These are phyloP conservation scores for Oryza glumipatula DNA, from an alignment of 176 grass and related monocot genomes.

Conservation along the genomic window DNA sequence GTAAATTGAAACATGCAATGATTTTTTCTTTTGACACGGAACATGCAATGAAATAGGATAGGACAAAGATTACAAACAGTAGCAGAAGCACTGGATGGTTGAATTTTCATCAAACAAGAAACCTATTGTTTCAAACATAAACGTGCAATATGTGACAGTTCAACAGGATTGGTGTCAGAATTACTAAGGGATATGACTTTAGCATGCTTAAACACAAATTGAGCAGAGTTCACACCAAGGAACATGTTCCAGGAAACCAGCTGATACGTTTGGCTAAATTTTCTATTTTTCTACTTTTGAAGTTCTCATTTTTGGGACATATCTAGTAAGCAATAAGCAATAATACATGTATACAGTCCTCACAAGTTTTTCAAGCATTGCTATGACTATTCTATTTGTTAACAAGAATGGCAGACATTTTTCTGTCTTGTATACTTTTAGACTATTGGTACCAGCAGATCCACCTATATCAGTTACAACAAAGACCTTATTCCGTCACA, in stretches of 20 bases:
- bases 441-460: conserved; percentile 15
- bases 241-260: not conserved
- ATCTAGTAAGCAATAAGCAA: not conserved
- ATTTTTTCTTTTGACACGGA: not conserved
- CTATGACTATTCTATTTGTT: not conserved
- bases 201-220: conserved; percentile 11
- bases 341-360: not conserved
- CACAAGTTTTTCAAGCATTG: not conserved
- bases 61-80: conserved; percentile 4
- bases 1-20: not conserved
- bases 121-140: not conserved
- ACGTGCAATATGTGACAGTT: not conserved
- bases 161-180: not conserved
- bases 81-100: not conserved
- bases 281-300: not conserved
- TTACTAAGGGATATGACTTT: not conserved
- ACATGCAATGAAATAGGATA: not conserved
- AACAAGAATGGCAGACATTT: conserved; percentile 8
- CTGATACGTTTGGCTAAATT: not conserved
- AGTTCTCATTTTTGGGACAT: conserved; percentile 3
- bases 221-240: no score
- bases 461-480: not conserved
- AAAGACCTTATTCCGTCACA: not conserved
- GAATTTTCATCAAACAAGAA: not conserved
- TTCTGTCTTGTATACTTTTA: not conserved